Percentiles rank a stretch among this genome's conserved stretches.
Evolutionary conservation across 805 yeast species (phyloP).

Genomic region (Scheffersomyces lignosus): DNA sequence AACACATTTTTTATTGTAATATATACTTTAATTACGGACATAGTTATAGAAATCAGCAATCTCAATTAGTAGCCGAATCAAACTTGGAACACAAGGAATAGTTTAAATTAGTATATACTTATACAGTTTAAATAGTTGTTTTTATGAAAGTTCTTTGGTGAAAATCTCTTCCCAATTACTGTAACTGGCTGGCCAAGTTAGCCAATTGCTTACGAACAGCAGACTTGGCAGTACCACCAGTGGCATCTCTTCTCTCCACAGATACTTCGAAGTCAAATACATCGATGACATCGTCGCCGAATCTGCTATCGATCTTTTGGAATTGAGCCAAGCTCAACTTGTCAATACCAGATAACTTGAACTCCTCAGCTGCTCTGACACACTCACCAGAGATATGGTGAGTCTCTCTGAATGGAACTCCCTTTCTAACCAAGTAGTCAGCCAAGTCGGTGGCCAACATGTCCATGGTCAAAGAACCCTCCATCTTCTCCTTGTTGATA

Average conservation of each 20-base stretch:
- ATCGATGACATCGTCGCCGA: conserved; percentile 73
- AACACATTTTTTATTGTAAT: too few species aligned
- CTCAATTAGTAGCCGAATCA: too few species aligned
- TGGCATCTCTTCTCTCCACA: conserved; percentile 95
- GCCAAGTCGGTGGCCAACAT: conserved; percentile 99
- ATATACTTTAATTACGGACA: too few species aligned
- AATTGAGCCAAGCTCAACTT: conserved; percentile 76
- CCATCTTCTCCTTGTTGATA: conserved; percentile 76
- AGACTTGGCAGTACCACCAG: conserved; percentile 93
- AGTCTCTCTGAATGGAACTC: conserved; percentile 98
- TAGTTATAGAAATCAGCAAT: too few species aligned
- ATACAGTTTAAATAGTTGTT: too few species aligned
- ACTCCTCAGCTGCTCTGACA: conserved; percentile 86
- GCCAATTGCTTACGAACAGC: conserved; percentile 81
- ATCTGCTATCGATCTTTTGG: conserved; percentile 75
- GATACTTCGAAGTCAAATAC: conserved; percentile 92
- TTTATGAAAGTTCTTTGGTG: too few species aligned
- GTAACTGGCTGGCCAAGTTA: conserved; percentile 24
- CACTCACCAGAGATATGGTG: conserved; percentile 99
- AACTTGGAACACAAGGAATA: too few species aligned
- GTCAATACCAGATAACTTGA: conserved; percentile 79
- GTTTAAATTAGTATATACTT: too few species aligned
- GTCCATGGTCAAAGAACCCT: conserved; percentile 91
- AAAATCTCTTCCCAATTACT: too few species aligned
- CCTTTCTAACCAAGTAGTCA: conserved; percentile 94